Conservation (phyloP, 2,329 filamentous ascomycete genomes). For the Chalara sp. region DNA sequence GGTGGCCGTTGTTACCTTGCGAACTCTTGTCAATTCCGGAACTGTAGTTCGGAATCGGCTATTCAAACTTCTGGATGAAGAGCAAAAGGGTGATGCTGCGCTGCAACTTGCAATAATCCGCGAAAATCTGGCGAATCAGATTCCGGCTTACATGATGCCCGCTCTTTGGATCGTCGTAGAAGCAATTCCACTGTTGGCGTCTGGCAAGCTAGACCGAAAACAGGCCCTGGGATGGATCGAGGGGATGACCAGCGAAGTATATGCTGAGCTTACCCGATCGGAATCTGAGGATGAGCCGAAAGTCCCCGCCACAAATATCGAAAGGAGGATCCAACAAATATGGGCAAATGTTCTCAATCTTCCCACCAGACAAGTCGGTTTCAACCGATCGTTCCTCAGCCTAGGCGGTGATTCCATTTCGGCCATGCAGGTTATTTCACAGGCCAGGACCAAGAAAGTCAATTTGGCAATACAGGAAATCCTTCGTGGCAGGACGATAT, state of each 20-base stretch:
- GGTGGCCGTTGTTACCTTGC: too few species aligned
- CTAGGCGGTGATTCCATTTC: not conserved
- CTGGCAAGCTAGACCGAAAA: too few species aligned
- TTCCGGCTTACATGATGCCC: not conserved
- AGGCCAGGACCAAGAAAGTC: too few species aligned
- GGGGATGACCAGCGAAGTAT: too few species aligned
- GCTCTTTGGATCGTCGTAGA: not conserved
- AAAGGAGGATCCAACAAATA: not conserved
- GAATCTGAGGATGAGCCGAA: not conserved
- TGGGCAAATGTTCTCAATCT: not conserved
- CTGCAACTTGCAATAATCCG: too few species aligned
- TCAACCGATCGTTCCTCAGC: not conserved
- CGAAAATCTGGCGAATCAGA: too few species aligned
- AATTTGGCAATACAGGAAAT: too few species aligned
- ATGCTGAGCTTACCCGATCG: not conserved
- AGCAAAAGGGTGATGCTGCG: too few species aligned
- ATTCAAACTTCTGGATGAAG: too few species aligned
- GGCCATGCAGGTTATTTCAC: not conserved
- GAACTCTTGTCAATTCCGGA: too few species aligned
- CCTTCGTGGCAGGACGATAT: too few species aligned
- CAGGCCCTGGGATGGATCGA: not conserved
- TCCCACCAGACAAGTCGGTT: not conserved
- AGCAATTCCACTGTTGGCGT: not conserved
- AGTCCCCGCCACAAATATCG: not conserved
- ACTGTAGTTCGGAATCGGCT: too few species aligned